phyloP scores from a whole-genome alignment of 2,329 filamentous ascomycete genomes.

The Rhytidhysteron rufulum region DNA sequence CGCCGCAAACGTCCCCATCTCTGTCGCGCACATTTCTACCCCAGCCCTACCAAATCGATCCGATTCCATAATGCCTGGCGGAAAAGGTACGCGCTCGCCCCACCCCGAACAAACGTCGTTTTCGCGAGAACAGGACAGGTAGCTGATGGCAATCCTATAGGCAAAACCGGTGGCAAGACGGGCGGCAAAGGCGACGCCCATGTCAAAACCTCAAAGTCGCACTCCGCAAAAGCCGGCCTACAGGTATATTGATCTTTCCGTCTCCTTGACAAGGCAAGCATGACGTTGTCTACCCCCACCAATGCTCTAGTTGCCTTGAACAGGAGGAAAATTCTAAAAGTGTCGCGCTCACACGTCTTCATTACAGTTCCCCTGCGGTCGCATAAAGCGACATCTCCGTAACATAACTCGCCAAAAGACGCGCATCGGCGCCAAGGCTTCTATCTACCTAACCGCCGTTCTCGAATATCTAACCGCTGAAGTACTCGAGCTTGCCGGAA shows the following conservation, averaged over 20 bases:
- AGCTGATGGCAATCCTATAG: constrained; percentile 24
- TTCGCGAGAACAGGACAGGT: constrained; percentile 15
- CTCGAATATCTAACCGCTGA: constrained; percentile 97
- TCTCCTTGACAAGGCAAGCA: not conserved
- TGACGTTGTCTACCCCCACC: not conserved
- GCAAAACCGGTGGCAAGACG: constrained; percentile 75
- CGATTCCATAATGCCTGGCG: constrained; percentile 63
- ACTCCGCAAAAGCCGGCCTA: constrained; percentile 90
- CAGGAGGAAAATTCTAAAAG: no score
- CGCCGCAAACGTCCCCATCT: constrained; percentile 14
- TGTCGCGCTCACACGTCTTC: constrained; percentile 21
- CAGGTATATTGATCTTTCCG: constrained; percentile 60
- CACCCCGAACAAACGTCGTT: constrained; percentile 14
- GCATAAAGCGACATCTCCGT: constrained; percentile 99
- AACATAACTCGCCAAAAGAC: constrained; percentile 99
- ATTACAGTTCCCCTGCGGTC: constrained; percentile 90
- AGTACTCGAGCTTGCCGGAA: constrained; percentile 95
- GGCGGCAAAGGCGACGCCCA: constrained; percentile 72
- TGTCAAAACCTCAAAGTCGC: constrained; percentile 88
- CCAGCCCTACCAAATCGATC: not conserved
- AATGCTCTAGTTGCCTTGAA: constrained; percentile 5
- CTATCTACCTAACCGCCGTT: constrained; percentile 96
- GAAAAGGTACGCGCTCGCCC: constrained; percentile 75
- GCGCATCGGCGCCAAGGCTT: constrained; percentile 97
- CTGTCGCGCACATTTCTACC: constrained; percentile 25